Base-by-base conservation (phyloP, 306 rosid species). In the Quercus dentata region DNA sequence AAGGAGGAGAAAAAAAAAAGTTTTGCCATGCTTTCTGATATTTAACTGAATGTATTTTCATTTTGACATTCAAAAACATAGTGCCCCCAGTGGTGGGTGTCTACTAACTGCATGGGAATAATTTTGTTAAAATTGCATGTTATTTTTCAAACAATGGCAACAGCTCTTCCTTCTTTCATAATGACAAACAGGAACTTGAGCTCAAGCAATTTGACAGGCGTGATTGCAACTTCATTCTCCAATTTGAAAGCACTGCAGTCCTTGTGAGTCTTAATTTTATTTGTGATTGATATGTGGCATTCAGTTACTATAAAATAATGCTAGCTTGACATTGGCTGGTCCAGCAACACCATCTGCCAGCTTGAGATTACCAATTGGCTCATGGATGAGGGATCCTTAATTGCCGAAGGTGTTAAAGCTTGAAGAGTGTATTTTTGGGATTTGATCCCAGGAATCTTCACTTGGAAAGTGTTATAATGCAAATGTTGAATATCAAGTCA, bases 221-320 rank as follows among this genome's bases (percentile, higher is more conserved):
- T 35, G 64, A 74, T 81, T 51, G 4, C 49, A 56, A 25, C 1
- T 28, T 68, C 82, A 19, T 77, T 80, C 73, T 68, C 82, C 54
- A 0, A 56, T 61, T 73, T 84, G 12, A 41, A 68, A 38, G 79
- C 30, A 46, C 15, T 46, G 52, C 52, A 46, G 52, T 46, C 52
- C 52, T 46, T 46, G 52, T 46, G 52, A 46, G 52, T 2, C 14
- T 11, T 46, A 11, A 46, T 0, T 10, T 46, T 46, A 46, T 0
- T 46, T 46, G 14, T 21, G 1, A 28, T 57, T 84, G 8, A 5
- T 57, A n/a, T 19, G 2, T 10, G 0, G 11, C 21, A n/a, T 57
- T 57, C 27, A 20, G 25, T 57, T 0, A n/a, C 63, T 19, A 57
- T n/a, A 20, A 3, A 7, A 20, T 9, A 0, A 12, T 46, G 27